phyloP scores from a whole-genome alignment of 495 filamentous ascomycete genomes.

The Hypoxylon rickii region DNA sequence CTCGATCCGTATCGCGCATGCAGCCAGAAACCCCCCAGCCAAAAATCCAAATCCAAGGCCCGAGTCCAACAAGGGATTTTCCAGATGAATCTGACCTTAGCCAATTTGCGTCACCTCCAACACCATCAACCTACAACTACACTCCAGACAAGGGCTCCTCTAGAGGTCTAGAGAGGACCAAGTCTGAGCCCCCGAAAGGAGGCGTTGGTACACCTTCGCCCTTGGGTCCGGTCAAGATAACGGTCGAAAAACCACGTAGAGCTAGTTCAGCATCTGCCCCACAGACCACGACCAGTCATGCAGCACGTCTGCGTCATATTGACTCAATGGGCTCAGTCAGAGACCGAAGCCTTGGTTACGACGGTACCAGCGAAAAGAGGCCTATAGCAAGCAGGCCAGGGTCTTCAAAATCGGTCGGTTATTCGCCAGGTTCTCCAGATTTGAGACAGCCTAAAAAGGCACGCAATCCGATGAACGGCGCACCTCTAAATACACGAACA shows the following conservation, averaged over 20 bases:
- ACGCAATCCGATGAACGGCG: constrained; percentile 7
- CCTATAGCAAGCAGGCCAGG: not conserved
- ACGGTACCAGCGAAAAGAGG: constrained; percentile 13
- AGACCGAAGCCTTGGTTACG: constrained; percentile 10
- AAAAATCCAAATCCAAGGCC: constrained; percentile 26
- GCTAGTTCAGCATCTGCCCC: not conserved
- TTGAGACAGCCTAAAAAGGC: constrained; percentile 3
- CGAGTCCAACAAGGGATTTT: constrained; percentile 23
- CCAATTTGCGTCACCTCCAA: constrained; percentile 28
- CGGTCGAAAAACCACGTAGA: constrained; percentile 13
- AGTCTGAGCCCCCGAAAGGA: constrained; percentile 13
- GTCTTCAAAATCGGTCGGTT: not conserved
- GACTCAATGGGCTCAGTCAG: not conserved
- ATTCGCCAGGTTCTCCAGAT: constrained; percentile 1
- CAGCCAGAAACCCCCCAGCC: constrained; percentile 24
- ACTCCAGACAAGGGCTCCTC: constrained; percentile 5
- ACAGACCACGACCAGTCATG: not conserved
- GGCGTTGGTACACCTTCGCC: constrained; percentile 11
- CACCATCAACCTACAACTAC: constrained; percentile 19
- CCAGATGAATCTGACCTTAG: constrained; percentile 8
- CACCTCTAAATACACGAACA: constrained; percentile 12
- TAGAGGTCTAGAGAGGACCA: constrained; percentile 1
- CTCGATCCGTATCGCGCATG: not conserved
- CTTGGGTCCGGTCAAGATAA: constrained; percentile 10
- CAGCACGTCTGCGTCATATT: constrained; percentile 3